Evolutionary conservation across 768 basidiomycete genomes (phyloP), one percentile per base, ranked within the genome.

Genomic region (Aureoboletus auriporus): DNA sequence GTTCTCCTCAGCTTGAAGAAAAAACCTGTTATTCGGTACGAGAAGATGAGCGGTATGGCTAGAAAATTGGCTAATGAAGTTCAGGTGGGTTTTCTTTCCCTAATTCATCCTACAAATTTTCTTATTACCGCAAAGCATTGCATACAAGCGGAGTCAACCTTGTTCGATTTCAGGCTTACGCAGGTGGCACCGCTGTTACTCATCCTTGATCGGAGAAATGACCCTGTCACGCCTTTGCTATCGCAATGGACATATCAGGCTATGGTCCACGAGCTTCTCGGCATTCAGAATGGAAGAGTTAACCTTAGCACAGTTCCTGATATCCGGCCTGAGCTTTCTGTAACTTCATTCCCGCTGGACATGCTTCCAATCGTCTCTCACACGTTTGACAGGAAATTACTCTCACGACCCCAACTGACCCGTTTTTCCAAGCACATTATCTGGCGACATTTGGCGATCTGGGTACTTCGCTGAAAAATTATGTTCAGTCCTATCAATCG

Each of bases 161-260:
- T 99, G 26, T 99, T 97, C 67, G 93, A 97, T 61, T 98, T 98
- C 66, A 80, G 93, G 40, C 75, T 83, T 34, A 92, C 89, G 2
- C 90, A 93, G 66, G 83, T 91, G 8, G 79, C 92, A 2, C 96
- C 96, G 7, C 63, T 98, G 38, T 72, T 99, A 30, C 76, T 99
- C 43, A 90, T 99, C 54, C 77, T 99, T 47, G 96, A 99, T 69
- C 80, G 96, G 53, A 76, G 95, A 54, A 97, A 96, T 67, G 96
- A 99, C 61, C 96, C 96, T 3, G 91, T 98, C 6, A 98, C 96
- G 0, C 96, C 96, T 5, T 71, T 98, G 33, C 75, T 98, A 28
- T 92, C 92, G 3, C 96, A 97, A 68, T 98, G 96, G 96, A 98
- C 96, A 23, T 98, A 98, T 70, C 95, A 98, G 65, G 96, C 95